Conservation (phyloP, 2,329 filamentous ascomycete genomes). For the Thelonectria rubi region DNA sequence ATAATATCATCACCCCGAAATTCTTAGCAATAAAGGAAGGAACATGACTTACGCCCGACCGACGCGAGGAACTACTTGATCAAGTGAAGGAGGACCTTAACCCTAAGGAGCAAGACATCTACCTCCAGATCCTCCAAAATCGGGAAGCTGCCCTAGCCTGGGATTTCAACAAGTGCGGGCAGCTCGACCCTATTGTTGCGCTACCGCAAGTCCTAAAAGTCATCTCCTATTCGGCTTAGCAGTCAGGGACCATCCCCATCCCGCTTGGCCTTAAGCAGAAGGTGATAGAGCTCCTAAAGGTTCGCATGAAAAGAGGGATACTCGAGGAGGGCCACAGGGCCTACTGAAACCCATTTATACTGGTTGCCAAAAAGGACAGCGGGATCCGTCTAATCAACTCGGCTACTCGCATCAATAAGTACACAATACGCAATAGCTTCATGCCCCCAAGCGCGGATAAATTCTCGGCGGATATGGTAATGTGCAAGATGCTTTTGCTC, state of each 20-base stretch:
- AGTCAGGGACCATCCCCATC: neutral
- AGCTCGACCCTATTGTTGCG: neutral
- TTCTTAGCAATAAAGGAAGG: neutral
- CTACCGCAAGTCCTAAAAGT: neutral
- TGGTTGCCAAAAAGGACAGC: neutral
- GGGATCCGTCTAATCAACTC: neutral
- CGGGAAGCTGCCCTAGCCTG: neutral
- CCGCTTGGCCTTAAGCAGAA: too few relatives aligned
- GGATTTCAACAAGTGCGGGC: neutral
- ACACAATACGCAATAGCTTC: neutral
- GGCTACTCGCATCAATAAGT: neutral
- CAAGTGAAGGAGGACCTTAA: neutral
- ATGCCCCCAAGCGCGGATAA: neutral
- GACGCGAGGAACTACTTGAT: neutral
- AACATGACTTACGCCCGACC: neutral
- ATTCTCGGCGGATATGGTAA: neutral
- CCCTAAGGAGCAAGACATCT: too few relatives aligned
- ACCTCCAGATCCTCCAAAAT: neutral
- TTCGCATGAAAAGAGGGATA: too few relatives aligned
- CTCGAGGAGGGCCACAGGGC: neutral
- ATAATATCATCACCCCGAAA: constrained; percentile 1
- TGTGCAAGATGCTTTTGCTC: neutral
- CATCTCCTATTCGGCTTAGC: neutral
- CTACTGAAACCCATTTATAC: neutral
- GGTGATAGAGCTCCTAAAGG: too few relatives aligned